phyloP scores from a whole-genome alignment of 192 early-diverging fungal genomes.

The Coemansia sp. region DNA sequence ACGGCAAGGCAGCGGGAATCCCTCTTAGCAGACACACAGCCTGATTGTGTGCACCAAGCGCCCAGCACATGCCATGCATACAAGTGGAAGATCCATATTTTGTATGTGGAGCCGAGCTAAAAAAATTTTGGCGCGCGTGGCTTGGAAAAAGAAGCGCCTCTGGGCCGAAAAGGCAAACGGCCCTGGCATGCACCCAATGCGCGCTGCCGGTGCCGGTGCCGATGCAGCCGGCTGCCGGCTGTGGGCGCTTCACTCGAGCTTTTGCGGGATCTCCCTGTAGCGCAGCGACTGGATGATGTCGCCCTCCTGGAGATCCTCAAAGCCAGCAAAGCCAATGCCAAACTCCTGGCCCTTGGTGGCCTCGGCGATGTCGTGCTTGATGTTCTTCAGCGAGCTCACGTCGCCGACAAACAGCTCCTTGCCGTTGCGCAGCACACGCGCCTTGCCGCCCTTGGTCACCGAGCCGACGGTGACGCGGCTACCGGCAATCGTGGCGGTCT shows the following conservation, averaged over 20 bases:
- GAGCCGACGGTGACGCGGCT: slow-evolving; percentile 78
- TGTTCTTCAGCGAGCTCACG: slow-evolving; percentile 64
- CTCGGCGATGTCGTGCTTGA: slow-evolving; percentile 89
- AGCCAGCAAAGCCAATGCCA: slow-evolving; percentile 86
- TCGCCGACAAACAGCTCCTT: slow-evolving; percentile 71
- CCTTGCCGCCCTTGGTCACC: slow-evolving; percentile 56
- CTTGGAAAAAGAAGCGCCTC: too few species aligned
- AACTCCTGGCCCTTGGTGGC: slow-evolving; percentile 94
- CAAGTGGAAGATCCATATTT: too few species aligned
- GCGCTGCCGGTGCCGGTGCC: too few species aligned
- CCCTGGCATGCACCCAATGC: too few species aligned
- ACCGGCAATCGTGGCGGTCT: slow-evolving; percentile 73
- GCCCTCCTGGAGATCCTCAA: slow-evolving; percentile 71
- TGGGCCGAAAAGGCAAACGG: too few species aligned
- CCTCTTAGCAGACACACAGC: too few species aligned
- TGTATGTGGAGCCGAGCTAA: too few species aligned
- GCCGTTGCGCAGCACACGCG: slow-evolving; percentile 66
- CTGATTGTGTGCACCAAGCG: too few species aligned
- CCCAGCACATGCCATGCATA: too few species aligned
- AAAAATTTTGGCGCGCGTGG: too few species aligned
- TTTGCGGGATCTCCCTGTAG: slow-evolving; percentile 56
- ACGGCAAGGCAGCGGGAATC: too few species aligned
- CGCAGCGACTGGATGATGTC: slow-evolving; percentile 76
- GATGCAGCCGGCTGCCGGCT: too few species aligned
- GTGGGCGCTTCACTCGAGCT: slow-evolving; percentile 51